Percentiles rank a stretch among this genome's conserved stretches.
Conservation (phyloP, 1,139 yeast genomes). For the Meyerozyma elateridarum region DNA sequence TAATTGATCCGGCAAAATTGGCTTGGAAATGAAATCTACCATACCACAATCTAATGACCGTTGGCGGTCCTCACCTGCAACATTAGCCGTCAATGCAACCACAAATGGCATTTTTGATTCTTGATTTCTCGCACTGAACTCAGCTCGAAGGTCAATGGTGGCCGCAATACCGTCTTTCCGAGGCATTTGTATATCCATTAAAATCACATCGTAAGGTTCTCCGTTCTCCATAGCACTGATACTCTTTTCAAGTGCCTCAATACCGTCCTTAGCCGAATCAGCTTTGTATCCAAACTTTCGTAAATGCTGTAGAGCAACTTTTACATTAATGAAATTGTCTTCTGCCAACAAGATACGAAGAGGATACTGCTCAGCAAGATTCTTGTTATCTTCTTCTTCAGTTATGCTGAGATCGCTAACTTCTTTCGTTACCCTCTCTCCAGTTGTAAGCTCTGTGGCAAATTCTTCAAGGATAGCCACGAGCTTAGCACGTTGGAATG, state of each 20-base stretch:
- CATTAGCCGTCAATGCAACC: constrained; percentile 54
- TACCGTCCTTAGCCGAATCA: constrained; percentile 54
- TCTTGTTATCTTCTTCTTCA: constrained; percentile 3
- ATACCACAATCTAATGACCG: constrained; percentile 47
- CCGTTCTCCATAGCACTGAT: constrained; percentile 22
- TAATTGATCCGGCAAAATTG: constrained; percentile 47
- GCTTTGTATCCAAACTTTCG: constrained; percentile 50
- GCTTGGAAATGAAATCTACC: constrained; percentile 54
- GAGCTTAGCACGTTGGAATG: constrained; percentile 29
- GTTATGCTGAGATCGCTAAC: constrained; percentile 1
- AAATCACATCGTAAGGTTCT: constrained; percentile 42
- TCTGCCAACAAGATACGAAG: constrained; percentile 47
- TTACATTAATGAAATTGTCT: constrained; percentile 47
- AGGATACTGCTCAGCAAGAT: constrained; percentile 31
- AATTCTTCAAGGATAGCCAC: constrained; percentile 18
- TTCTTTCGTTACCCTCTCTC: too few species aligned
- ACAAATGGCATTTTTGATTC: constrained; percentile 35
- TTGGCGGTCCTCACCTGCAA: constrained; percentile 51
- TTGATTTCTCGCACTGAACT: constrained; percentile 19
- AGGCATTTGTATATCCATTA: constrained; percentile 58
- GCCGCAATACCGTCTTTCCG: constrained; percentile 49
- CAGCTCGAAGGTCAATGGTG: constrained; percentile 29
- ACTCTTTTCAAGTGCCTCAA: constrained; percentile 43
- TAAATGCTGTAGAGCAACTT: constrained; percentile 48
- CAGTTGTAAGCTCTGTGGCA: too few species aligned